phyloP scores from a whole-genome alignment of 805 yeast genomes.

The Torulaspora maleeae region DNA sequence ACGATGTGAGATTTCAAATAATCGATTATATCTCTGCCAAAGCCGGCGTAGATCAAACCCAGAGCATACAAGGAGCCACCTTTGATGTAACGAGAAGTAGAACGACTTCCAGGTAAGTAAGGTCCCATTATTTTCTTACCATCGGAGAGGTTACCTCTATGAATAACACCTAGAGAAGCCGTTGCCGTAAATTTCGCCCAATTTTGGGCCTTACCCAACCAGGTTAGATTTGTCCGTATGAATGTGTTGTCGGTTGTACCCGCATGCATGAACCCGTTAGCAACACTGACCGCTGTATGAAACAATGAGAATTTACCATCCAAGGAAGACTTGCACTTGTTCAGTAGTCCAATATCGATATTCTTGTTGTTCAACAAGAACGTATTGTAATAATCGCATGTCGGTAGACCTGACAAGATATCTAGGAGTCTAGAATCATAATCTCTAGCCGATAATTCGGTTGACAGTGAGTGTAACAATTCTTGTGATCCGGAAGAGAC shows the following conservation, averaged over 20 bases:
- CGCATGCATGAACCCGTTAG: constrained; percentile 90
- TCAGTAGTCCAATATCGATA: constrained; percentile 76
- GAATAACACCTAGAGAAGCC: constrained; percentile 96
- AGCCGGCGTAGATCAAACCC: constrained; percentile 94
- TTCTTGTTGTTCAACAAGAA: constrained; percentile 82
- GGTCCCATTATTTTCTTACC: constrained; percentile 86
- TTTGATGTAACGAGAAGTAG: constrained; percentile 76
- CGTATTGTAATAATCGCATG: constrained; percentile 87
- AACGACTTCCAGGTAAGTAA: constrained; percentile 72
- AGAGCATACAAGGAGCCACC: constrained; percentile 94
- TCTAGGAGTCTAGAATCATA: constrained; percentile 48
- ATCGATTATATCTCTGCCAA: constrained; percentile 80
- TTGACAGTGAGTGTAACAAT: constrained; percentile 55
- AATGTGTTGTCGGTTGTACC: constrained; percentile 96
- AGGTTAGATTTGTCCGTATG: constrained; percentile 83
- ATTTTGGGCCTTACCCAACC: constrained; percentile 96
- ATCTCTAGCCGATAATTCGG: constrained; percentile 35
- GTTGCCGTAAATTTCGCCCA: constrained; percentile 99
- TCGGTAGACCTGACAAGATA: constrained; percentile 85
- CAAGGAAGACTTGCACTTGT: constrained; percentile 70
- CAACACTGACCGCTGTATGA: constrained; percentile 93
- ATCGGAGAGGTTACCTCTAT: constrained; percentile 87
- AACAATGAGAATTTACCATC: constrained; percentile 92
- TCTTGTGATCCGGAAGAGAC: constrained; percentile 91
- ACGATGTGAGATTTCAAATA: constrained; percentile 69